These are phyloP conservation scores for Scleroderma bovista DNA, from an alignment of 768 basidiomycete genomes.

Conservation along the genomic window DNA sequence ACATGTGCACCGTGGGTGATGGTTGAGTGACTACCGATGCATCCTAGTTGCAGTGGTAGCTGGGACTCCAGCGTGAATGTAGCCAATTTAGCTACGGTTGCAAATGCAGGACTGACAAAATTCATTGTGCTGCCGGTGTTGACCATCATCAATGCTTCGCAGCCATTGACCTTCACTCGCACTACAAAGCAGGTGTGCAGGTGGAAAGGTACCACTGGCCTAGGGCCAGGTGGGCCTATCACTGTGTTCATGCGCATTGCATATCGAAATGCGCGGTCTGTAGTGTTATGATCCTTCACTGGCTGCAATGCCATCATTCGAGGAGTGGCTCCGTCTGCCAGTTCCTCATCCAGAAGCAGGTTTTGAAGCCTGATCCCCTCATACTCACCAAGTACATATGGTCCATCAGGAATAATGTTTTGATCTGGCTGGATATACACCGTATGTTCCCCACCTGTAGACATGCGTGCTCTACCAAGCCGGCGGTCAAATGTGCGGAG, in stretches of 20 bases:
- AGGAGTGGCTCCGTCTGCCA: too few species aligned
- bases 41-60: conserved; percentile 28
- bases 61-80: conserved; percentile 9
- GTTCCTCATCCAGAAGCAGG: too few species aligned
- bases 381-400: too few species aligned
- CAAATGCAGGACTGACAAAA: conserved; percentile 18
- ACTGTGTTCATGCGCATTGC: background rate
- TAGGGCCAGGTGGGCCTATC: background rate
- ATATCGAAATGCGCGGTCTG: background rate
- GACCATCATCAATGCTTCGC: conserved; percentile 14
- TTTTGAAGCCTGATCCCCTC: too few species aligned
- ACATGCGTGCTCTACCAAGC: too few species aligned
- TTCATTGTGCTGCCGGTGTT: conserved; percentile 22
- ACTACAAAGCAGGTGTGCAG: background rate
- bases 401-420: too few species aligned
- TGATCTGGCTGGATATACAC: too few species aligned
- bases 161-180: background rate
- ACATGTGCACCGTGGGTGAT: conserved; percentile 25
- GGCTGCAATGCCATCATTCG: too few species aligned
- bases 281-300: background rate
- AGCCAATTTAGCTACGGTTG: conserved; percentile 5
- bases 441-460: too few species aligned
- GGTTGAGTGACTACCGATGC: conserved; percentile 22
- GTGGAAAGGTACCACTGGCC: background rate
- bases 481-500: too few species aligned